Base-by-base conservation (phyloP, 2,329 filamentous ascomycete genomes). In the Metarhizium album region DNA sequence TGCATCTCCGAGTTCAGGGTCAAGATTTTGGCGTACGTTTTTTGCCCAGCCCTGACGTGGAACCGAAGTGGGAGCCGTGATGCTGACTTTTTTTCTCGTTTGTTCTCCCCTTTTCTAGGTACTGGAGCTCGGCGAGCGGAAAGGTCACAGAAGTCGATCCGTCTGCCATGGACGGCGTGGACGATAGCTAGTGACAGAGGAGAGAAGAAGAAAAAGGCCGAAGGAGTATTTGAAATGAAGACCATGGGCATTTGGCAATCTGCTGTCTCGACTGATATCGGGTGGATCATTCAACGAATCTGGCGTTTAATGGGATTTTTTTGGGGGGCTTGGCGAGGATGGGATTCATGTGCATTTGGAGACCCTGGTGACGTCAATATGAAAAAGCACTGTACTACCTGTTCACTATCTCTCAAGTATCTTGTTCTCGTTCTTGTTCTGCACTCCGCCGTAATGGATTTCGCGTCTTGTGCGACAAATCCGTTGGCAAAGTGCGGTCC, bases 1-100 rank as follows among this genome's bases (percentile, higher is more conserved):
- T 88, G 87, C 55, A 81, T 93, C 70, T 87, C 89, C 52, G 90
- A 97, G 72, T 98, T 98, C 73, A 84, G 78, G 67, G 83, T 98
- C 52, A 78, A 82, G 62, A 72, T 95, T 57, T 72, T 86, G 67
- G 90, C 90, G 64, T 85, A 77, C 67, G 77, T 45, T n/a, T n/a
- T n/a, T n/a, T n/a, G n/a, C 35, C 33, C 7, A 18, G 43, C n/a
- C 18, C 9, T 24, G 1, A 9, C 9, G 24, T 14, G 56, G 20
- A 45, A 11, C 37, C 22, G 45, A 50, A 45, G 40, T 48, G 8
- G 18, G 13, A 29, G 29, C 48, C 7, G 33, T 27, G 33, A 11
- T n/a, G 31, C 22, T n/a, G 31, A 35, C 50, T 49, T 27, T 45
- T 40, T 3, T 33, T 16, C 27, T 16, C 50, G 46, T 27, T 45